Conservation (phyloP, 2,329 filamentous ascomycete species). For the Aspergillus fijiensis region DNA sequence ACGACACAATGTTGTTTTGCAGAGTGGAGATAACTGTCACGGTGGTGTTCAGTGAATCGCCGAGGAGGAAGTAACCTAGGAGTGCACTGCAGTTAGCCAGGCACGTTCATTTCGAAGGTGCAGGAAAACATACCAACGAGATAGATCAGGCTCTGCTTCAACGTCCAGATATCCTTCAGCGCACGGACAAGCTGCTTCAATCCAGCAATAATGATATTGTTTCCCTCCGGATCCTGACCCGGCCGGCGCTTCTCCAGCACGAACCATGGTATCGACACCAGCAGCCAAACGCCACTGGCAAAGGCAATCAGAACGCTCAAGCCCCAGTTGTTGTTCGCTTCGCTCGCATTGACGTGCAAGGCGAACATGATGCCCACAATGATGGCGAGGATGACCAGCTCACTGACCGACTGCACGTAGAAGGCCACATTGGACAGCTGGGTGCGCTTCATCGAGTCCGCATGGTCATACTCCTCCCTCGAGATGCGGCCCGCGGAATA, state of each 20-base stretch:
- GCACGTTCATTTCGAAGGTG: not conserved
- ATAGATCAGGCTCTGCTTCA: constrained; percentile 66
- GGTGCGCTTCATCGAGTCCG: constrained; percentile 61
- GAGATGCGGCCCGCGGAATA: constrained; percentile 54
- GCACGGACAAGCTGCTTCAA: constrained; percentile 63
- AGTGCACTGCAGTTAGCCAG: not conserved
- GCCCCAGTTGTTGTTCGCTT: constrained; percentile 65
- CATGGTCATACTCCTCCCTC: constrained; percentile 59
- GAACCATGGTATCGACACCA: constrained; percentile 67
- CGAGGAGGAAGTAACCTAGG: constrained; percentile 63
- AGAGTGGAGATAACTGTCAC: constrained; percentile 66
- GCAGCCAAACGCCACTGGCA: constrained; percentile 62
- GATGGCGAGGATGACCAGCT: constrained; percentile 63
- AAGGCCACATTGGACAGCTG: constrained; percentile 64
- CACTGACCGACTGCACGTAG: constrained; percentile 62
- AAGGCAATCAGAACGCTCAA: constrained; percentile 65
- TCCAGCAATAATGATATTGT: constrained; percentile 55
- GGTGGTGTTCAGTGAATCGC: constrained; percentile 69
- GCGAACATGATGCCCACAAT: constrained; percentile 65
- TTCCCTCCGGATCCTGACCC: constrained; percentile 53
- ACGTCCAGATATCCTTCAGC: constrained; percentile 59
- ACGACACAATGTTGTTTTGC: constrained; percentile 64
- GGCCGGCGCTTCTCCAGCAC: constrained; percentile 63
- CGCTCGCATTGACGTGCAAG: constrained; percentile 58
- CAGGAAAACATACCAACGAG: constrained; percentile 51